Evolutionary conservation across 1,139 yeast genomes (phyloP).

Genomic region (Kazachstania sp.): DNA sequence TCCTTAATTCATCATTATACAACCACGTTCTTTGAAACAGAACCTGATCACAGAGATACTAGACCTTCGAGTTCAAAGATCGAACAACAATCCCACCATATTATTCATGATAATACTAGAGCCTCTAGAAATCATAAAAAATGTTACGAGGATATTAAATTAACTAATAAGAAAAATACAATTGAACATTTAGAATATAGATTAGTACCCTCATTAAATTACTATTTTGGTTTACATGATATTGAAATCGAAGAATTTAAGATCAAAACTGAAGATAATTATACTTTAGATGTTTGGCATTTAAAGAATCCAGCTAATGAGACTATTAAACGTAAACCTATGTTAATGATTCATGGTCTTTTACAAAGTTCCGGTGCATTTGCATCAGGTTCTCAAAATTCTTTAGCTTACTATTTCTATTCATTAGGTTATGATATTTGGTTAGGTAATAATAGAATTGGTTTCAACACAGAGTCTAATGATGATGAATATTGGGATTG

Average conservation of each 20-base stretch:
- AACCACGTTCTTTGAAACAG: conserved; percentile 4
- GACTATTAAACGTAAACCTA: conserved; percentile 38
- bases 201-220: conserved; percentile 45
- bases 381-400: conserved; percentile 66
- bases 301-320: conserved; percentile 39
- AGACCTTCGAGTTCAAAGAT: conserved; percentile 4
- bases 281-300: conserved; percentile 54
- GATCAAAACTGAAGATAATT: conserved; percentile 76
- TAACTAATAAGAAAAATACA: background rate
- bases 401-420: conserved; percentile 58
- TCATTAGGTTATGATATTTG: conserved; percentile 76
- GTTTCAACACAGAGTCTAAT: conserved; percentile 39
- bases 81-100: background rate
- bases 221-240: conserved; percentile 56
- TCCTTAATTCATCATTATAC: conserved; percentile 4
- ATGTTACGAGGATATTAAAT: conserved; percentile 9
- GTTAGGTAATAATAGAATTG: conserved; percentile 88
- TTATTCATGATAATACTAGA: conserved; percentile 3
- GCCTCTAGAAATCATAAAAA: conserved; percentile 6
- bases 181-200: conserved; percentile 20
- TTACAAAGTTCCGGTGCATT: conserved; percentile 81
- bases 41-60: conserved; percentile 6
- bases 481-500: conserved; percentile 71
- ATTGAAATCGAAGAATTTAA: conserved; percentile 51
- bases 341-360: conserved; percentile 75